Evolutionary conservation across 2,329 filamentous ascomycete species (phyloP).

Genomic region (Grosmannia clavigera): DNA sequence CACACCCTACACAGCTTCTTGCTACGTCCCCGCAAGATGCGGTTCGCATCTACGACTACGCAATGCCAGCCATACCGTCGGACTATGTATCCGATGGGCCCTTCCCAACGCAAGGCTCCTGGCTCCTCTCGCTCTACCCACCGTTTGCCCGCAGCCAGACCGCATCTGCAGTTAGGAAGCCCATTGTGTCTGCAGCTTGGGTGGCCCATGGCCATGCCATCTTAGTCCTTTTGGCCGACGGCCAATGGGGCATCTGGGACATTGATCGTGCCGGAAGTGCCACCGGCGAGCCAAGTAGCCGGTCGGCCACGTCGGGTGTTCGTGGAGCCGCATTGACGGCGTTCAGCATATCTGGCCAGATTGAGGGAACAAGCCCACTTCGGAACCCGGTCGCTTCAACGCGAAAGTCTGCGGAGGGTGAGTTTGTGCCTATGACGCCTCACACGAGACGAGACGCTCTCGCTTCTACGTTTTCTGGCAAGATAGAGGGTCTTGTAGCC

Average conservation of each 20-base stretch:
- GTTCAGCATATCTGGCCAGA: constrained; percentile 45
- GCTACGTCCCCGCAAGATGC: constrained; percentile 42
- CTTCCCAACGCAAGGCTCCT: constrained; percentile 47
- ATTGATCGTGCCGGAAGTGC: constrained; percentile 44
- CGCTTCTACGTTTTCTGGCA: constrained; percentile 27
- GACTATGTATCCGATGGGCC: constrained; percentile 38
- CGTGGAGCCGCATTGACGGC: constrained; percentile 45
- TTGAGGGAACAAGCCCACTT: constrained; percentile 46
- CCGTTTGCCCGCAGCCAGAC: constrained; percentile 37
- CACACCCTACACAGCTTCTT: constrained; percentile 44
- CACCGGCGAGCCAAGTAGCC: constrained; percentile 27
- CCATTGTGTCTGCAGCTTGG: constrained; percentile 51
- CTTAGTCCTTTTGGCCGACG: constrained; percentile 46
- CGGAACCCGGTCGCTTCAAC: constrained; percentile 26
- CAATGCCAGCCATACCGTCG: constrained; percentile 35
- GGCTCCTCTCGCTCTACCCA: constrained; percentile 50
- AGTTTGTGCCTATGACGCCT: constrained; percentile 53
- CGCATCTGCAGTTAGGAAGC: constrained; percentile 34
- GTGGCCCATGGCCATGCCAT: constrained; percentile 47
- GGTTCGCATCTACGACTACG: constrained; percentile 51
- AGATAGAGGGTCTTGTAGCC: constrained; percentile 37
- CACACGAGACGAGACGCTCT: constrained; percentile 44
- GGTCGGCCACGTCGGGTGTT: constrained; percentile 34
- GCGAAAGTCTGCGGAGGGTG: constrained; percentile 26
- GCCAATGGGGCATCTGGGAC: constrained; percentile 58